phyloP scores from a whole-genome alignment of 192 early-diverging fungal genomes.

The Haplosporangium gracile region DNA sequence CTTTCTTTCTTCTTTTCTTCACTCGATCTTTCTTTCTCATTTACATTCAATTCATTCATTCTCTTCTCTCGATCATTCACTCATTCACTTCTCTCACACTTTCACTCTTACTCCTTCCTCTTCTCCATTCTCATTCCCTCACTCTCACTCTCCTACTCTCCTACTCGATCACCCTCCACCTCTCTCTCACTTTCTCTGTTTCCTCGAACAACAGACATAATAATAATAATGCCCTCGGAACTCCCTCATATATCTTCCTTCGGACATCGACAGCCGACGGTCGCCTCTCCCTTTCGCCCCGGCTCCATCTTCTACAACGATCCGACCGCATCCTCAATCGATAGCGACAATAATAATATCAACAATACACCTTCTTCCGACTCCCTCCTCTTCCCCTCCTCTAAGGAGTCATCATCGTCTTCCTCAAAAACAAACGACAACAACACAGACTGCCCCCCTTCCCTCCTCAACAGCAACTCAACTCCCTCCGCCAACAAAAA shows the following conservation, averaged over 20 bases:
- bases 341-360: not conserved
- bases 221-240: not conserved
- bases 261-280: not conserved
- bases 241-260: not conserved
- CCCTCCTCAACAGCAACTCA: constrained; percentile 6
- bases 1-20: not conserved
- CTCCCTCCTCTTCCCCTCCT: not conserved
- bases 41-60: not conserved
- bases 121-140: not conserved
- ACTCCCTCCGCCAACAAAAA: constrained; percentile 4
- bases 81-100: not conserved
- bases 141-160: not conserved
- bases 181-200: not conserved
- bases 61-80: not conserved
- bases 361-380: not conserved
- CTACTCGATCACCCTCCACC: not conserved
- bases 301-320: constrained; percentile 47
- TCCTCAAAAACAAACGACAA: not conserved
- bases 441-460: constrained; percentile 1
- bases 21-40: not conserved
- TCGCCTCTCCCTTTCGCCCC: constrained; percentile 16
- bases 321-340: not conserved
- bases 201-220: not conserved
- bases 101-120: not conserved
- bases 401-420: constrained; percentile 4